Evolutionary conservation across 345 rosid genomes (phyloP), one percentile per base, ranked within the genome.

Genomic region (Luvunga scandens): DNA sequence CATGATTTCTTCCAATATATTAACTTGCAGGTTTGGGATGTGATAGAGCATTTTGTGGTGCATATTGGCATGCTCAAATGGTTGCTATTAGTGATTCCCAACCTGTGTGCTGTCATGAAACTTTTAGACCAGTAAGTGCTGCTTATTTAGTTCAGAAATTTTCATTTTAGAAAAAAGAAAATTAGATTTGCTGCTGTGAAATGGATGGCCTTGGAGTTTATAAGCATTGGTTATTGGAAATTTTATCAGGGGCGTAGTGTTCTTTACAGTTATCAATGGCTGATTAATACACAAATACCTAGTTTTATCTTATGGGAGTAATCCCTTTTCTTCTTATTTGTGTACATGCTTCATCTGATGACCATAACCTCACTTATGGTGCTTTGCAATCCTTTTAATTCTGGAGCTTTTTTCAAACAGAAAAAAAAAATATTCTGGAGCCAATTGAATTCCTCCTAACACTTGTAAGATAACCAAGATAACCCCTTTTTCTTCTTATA

Each of bases 1-100:
- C 68, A 48, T 21, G 3, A 25, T 73, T 68, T 79, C 22, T 68
- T 79, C 22, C 13, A 48, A 6, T 62, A 59, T 84, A n/a, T 75
- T 25, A 19, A 31, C 38, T 83, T 82, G 81, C 86, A 95, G 99
- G 99, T 85, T 62, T 87, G 81, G 97, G 98, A 79, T 95, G 99
- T 74, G 93, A 92, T 83, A 88, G 92, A 85, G 86, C 91, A 75
- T 93, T 87, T 86, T 93, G 98, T 77, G 93, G 97, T 77, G 92
- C 97, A 61, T 93, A 93, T 71, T 95, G 98, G 99, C 90, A 81
- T 71, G 77, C 91, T 45, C 86, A 76, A 82, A 86, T 85, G 78
- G 85, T 89, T 80, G 72, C 83, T 7, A 67, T 84, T 59, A 81
- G 88, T 79, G 84, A 82, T 72, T 55, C 79, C 59, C 75, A 83